Conservation (phyloP, 1,284 basidiomycete genomes). For the Mycocalia duriaeana region DNA sequence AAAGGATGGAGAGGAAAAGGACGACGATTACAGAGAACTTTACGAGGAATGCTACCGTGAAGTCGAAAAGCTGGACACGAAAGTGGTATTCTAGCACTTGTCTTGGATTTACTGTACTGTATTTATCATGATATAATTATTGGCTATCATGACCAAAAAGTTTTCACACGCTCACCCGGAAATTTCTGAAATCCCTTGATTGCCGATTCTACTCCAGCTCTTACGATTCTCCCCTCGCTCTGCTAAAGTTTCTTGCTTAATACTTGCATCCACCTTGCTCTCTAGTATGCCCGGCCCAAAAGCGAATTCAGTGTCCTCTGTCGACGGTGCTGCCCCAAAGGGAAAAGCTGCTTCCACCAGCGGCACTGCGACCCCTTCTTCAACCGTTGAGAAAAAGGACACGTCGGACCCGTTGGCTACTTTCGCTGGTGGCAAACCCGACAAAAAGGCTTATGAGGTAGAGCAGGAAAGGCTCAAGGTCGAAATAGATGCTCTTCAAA, state of each 20-base stretch:
- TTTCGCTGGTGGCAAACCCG: conserved; percentile 57
- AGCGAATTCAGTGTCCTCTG: conserved; percentile 43
- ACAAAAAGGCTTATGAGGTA: conserved; percentile 74
- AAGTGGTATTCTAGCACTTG: conserved; percentile 51
- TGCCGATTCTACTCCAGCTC: too few species aligned
- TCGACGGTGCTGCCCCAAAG: conserved; percentile 41
- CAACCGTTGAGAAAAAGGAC: conserved; percentile 37
- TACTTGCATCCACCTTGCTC: conserved; percentile 16
- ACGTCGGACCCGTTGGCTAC: conserved; percentile 38
- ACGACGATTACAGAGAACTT: conserved; percentile 78
- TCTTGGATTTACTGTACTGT: not conserved
- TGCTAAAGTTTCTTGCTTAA: too few species aligned
- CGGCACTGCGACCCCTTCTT: conserved; percentile 45
- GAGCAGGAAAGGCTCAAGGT: conserved; percentile 81
- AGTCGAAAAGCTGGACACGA: conserved; percentile 76
- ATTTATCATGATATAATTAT: not conserved
- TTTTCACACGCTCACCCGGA: conserved; percentile 14
- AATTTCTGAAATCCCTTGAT: too few species aligned
- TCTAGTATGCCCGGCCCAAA: conserved; percentile 45
- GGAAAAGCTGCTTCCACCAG: conserved; percentile 37
- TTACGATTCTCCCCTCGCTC: not conserved
- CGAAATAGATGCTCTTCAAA: conserved; percentile 80
- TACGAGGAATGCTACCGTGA: conserved; percentile 85
- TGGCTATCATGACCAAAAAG: too few species aligned
- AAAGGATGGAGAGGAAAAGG: conserved; percentile 65